Base-by-base conservation (phyloP, 495 filamentous ascomycete species). In the Cryomyces minteri region DNA sequence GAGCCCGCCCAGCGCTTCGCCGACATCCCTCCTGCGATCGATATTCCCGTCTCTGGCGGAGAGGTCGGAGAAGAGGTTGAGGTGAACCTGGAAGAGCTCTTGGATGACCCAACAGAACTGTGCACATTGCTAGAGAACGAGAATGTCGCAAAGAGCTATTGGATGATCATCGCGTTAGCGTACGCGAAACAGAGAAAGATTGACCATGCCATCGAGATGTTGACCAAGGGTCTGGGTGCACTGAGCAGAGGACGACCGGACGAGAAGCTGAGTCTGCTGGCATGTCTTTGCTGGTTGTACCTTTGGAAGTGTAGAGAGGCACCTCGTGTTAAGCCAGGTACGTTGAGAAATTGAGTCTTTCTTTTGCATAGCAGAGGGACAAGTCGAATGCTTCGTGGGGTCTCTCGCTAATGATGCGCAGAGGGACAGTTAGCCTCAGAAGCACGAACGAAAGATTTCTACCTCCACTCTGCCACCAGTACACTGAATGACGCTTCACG, bases 151-250 rank as follows among this genome's bases (percentile, higher is more conserved):
- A 79, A 86, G 50, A 80, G 77, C 31, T 88, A 86, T 56, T 98
- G 90, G 90, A 86, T 96, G 69, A 85, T 83, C 10, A 86, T 95
- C 50, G 83, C 90, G 31, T 72, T 95, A 32, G 92, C 88, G n/a
- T 96, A 98, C 56, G 88, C 88, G 29, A 96, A 95, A 63, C 86
- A 93, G 61, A 74, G 79, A 34, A 88, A 93, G 62, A 71, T 87
- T 39, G 86, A 94, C 52, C 83, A 85, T 62, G 90, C 90, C 38
- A 88, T 96, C 53, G 88, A 95, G 59, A 90, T 98, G 53, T 67
- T 98, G 45, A 74, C 77, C 38, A 85, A 86, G 51, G 87, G 87
- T 42, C 67, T 88, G 44, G 72, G 71, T 41, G 85, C 79, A 28
- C 73, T 92, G 58, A 71, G 76, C 34, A 67, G 70, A 44, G 78